Evolutionary conservation across 2,329 filamentous ascomycete species (phyloP).

Genomic region (Verticillium nonalfalfae): DNA sequence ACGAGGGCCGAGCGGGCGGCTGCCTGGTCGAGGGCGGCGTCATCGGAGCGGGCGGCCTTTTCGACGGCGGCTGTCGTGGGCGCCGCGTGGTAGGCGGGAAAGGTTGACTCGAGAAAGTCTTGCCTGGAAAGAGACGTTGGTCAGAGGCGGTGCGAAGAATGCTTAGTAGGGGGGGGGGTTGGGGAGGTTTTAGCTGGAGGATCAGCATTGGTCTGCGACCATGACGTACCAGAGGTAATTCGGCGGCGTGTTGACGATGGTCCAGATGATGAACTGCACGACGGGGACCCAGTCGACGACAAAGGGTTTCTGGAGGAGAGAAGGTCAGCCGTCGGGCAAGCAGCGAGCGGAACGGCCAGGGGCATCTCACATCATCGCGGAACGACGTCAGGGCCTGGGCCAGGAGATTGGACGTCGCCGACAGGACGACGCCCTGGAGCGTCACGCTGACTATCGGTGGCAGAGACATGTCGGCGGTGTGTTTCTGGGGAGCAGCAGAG

Average conservation of each 20-base stretch:
- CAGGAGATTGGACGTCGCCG: conserved; percentile 63
- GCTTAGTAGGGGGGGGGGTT: no score
- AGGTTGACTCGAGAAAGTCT: conserved; percentile 65
- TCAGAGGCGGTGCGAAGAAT: background rate
- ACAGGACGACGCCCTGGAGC: conserved; percentile 59
- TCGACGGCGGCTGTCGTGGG: conserved; percentile 30
- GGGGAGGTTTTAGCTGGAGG: no score
- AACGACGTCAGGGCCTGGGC: conserved; percentile 65
- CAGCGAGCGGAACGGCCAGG: background rate
- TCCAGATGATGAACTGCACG: conserved; percentile 71
- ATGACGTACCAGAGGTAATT: conserved; percentile 70
- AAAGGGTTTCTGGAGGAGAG: conserved; percentile 43
- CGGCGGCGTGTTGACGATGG: conserved; percentile 66
- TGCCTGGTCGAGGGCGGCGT: conserved; percentile 31
- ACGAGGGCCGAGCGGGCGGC: conserved; percentile 29
- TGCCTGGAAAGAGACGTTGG: conserved; percentile 47
- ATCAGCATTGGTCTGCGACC: no score
- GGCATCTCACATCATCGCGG: conserved; percentile 44
- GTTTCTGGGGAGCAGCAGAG: background rate
- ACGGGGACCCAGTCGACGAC: conserved; percentile 61
- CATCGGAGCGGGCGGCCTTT: conserved; percentile 30
- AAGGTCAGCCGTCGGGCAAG: background rate
- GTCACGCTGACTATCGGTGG: conserved; percentile 54
- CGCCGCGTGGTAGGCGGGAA: conserved; percentile 57
- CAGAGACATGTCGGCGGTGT: conserved; percentile 21